These are phyloP conservation scores for Pseudogymnoascus sp. DNA, from an alignment of 2,329 filamentous ascomycete species.

Conservation along the genomic window DNA sequence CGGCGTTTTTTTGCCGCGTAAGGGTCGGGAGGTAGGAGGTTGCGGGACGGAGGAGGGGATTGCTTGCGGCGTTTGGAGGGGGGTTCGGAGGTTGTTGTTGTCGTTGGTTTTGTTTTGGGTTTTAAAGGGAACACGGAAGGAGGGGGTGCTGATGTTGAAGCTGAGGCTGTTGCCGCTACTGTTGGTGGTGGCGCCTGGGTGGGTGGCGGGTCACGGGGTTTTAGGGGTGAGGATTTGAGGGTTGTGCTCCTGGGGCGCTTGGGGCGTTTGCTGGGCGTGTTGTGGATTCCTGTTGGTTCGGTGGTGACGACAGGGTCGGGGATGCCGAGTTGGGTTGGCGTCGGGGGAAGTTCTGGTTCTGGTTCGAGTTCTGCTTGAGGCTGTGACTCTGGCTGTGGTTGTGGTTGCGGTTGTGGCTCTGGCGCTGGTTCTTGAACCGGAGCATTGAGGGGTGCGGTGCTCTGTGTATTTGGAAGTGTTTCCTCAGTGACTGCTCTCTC, in stretches of 20 bases:
- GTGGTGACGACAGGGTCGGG: constrained; percentile 48
- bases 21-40: constrained; percentile 23
- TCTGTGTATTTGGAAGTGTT: background rate
- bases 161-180: background rate
- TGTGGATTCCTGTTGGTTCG: constrained; percentile 53
- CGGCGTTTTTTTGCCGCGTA: constrained; percentile 43
- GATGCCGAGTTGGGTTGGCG: constrained; percentile 42
- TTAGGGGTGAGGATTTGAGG: constrained; percentile 29
- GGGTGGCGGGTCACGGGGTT: constrained; percentile 17
- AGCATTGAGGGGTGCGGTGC: background rate
- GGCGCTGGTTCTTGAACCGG: background rate
- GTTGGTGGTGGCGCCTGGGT: background rate
- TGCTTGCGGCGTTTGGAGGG: constrained; percentile 35
- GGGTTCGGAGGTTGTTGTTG: constrained; percentile 24
- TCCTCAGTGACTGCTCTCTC: background rate
- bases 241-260: constrained; percentile 26
- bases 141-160: background rate
- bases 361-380: background rate
- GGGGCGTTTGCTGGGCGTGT: constrained; percentile 47
- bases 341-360: constrained; percentile 60
- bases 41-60: background rate
- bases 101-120: constrained; percentile 22
- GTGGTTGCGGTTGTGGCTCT: background rate
- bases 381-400: background rate
- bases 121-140: background rate